These are phyloP conservation scores for Epichloe coenophiala DNA, from an alignment of 2,329 filamentous ascomycete genomes.

Conservation along the genomic window DNA sequence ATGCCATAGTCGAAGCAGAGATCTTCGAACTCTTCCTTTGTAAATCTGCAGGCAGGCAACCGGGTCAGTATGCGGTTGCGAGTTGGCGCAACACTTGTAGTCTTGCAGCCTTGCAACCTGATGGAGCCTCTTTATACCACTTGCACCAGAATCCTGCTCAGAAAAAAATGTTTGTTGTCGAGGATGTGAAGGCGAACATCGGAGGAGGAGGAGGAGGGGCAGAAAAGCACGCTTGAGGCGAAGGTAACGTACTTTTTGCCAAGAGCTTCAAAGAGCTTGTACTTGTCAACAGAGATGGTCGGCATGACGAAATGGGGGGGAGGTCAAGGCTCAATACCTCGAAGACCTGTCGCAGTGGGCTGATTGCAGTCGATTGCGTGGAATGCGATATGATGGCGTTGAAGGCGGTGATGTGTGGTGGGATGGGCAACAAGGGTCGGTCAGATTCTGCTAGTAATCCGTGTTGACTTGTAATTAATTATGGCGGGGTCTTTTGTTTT, in stretches of 20 bases:
- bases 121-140: too few relatives aligned
- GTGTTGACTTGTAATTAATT: background rate
- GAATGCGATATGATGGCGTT: background rate
- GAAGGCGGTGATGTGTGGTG: conserved; percentile 4
- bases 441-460: background rate
- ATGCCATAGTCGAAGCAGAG: conserved; percentile 98
- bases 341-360: background rate
- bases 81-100: background rate
- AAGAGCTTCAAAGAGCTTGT: conserved; percentile 83
- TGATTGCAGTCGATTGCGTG: background rate
- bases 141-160: too few relatives aligned
- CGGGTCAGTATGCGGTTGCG: conserved; percentile 8
- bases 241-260: conserved; percentile 57
- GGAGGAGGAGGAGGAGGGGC: background rate
- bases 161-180: too few relatives aligned
- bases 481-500: conserved; percentile 4
- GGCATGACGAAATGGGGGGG: conserved; percentile 50
- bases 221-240: conserved; percentile 8
- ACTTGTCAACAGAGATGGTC: conserved; percentile 94
- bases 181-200: background rate
- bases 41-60: conserved; percentile 44
- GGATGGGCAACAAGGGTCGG: background rate
- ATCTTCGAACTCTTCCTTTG: conserved; percentile 89
- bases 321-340: conserved; percentile 11
- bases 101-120: background rate